Base-by-base conservation (phyloP, 306 rosid species). In the Medicago arabica region DNA sequence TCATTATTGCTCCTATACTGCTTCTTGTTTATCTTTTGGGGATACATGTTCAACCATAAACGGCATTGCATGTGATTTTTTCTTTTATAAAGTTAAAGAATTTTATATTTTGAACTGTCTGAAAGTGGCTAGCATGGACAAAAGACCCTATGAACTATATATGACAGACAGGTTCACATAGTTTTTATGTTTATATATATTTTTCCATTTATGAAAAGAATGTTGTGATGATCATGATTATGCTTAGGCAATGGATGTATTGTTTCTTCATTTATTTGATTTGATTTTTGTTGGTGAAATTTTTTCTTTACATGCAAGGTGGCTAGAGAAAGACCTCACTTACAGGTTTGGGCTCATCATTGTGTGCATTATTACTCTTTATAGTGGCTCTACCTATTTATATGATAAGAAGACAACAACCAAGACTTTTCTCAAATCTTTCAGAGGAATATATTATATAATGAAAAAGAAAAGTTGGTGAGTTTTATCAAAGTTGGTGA, bases 281-380 rank as follows among this genome's bases (percentile, higher is more conserved):
- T 51, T 0, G 8, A 75, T 19, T 38, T 64, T 64, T 12, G 39
- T 16, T 63, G 31, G 17, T 44, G 43, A 54, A 57, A 47, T 43
- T 67, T 59, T 46, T 74, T 57, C 57, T 74, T 15, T 65, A 15
- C 41, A 63, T 63, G 79, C 15, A 67, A 40, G 74, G 75, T 66
- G 80, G 86, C 66, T 74, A 44, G 53, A 75, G 63, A 71, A 61
- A 74, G 60, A 53, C 14, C 62, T 38, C 10, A 15, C 15, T 68
- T 64, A 67, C 60, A 39, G 77, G 21, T 76, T 74, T 77, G 69
- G 76, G 34, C 57, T 87, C 78, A 86, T 87, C 75, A 85, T 84
- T 79, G 40, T 58, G 78, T 57, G 78, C 82, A 75, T 75, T 78
- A 67, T 75, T 64, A 71, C 67, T 77, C 59, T 70, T 77, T 76